Evolutionary conservation across 495 filamentous ascomycete species (phyloP).

Genomic region (Neurospora terricola): DNA sequence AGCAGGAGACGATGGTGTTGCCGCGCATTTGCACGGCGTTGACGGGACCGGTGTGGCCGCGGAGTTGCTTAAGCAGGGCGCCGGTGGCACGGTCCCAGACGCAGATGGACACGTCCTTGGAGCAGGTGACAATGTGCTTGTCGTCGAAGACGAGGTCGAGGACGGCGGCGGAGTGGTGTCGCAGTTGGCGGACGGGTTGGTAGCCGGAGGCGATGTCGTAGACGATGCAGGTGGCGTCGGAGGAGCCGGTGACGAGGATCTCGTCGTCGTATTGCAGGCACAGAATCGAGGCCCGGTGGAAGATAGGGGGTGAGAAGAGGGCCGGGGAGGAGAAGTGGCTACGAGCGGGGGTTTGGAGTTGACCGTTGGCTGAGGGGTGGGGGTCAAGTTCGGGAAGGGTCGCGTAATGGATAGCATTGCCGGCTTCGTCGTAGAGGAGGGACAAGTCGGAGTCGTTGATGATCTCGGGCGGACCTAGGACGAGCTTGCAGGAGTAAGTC

Average conservation of each 20-base stretch:
- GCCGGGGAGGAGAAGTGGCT: conserved; percentile 34
- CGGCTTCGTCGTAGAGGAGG: conserved; percentile 33
- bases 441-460: conserved; percentile 34
- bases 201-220: conserved; percentile 75
- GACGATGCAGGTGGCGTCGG: conserved; percentile 83
- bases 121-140: conserved; percentile 88
- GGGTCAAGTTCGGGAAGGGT: conserved; percentile 29
- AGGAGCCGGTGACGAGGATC: conserved; percentile 90
- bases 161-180: conserved; percentile 73
- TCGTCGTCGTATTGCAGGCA: conserved; percentile 90
- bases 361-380: conserved; percentile 3
- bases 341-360: conserved; percentile 10
- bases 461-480: conserved; percentile 56
- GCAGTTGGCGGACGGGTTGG: conserved; percentile 64
- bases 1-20: conserved; percentile 82
- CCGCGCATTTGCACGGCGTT: conserved; percentile 92
- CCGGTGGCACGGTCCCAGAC: conserved; percentile 85
- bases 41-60: conserved; percentile 80
- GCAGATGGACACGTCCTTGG: conserved; percentile 84
- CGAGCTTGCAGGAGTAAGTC: conserved; percentile 67
- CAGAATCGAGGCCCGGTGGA: conserved; percentile 84
- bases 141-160: conserved; percentile 88
- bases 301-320: conserved; percentile 37
- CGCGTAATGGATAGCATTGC: conserved; percentile 37
- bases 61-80: conserved; percentile 58